Conservation (phyloP, 2,329 filamentous ascomycete genomes). For the Westerdykella sp. region DNA sequence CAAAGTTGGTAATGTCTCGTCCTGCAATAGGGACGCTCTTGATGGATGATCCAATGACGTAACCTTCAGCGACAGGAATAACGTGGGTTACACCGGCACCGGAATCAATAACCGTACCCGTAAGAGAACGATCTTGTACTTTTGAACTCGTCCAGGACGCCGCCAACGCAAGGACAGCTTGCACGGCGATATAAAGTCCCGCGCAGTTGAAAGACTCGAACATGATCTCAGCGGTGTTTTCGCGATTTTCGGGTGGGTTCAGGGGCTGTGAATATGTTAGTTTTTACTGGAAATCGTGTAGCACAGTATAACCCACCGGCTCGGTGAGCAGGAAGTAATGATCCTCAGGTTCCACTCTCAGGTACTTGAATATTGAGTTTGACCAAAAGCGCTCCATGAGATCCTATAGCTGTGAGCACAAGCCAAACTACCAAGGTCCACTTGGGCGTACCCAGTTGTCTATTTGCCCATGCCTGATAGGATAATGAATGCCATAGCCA, state of each 20-base stretch:
- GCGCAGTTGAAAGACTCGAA: constrained; percentile 99
- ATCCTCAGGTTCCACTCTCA: constrained; percentile 95
- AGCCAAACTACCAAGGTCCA: not conserved
- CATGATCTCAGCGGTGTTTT: constrained; percentile 99
- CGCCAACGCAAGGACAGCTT: constrained; percentile 91
- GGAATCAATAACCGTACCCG: constrained; percentile 96
- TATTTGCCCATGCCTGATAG: constrained; percentile 94
- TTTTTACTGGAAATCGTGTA: not conserved
- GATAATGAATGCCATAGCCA: constrained; percentile 94
- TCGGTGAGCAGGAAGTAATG: constrained; percentile 98
- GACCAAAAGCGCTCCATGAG: constrained; percentile 99
- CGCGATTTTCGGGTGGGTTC: constrained; percentile 96
- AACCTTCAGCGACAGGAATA: constrained; percentile 95
- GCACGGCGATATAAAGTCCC: constrained; percentile 96
- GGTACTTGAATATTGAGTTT: constrained; percentile 99
- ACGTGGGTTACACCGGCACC: constrained; percentile 99
- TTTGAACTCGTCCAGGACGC: constrained; percentile 99
- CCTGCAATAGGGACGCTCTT: constrained; percentile 98
- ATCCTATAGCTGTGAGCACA: constrained; percentile 53
- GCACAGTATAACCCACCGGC: constrained; percentile 56
- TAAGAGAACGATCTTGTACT: constrained; percentile 90
- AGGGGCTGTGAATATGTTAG: constrained; percentile 59
- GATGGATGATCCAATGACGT: constrained; percentile 98
- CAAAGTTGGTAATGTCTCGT: constrained; percentile 97
- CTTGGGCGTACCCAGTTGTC: constrained; percentile 79